Base-by-base conservation (phyloP, 2,329 filamentous ascomycete genomes). In the Diaporthe citriasiana region DNA sequence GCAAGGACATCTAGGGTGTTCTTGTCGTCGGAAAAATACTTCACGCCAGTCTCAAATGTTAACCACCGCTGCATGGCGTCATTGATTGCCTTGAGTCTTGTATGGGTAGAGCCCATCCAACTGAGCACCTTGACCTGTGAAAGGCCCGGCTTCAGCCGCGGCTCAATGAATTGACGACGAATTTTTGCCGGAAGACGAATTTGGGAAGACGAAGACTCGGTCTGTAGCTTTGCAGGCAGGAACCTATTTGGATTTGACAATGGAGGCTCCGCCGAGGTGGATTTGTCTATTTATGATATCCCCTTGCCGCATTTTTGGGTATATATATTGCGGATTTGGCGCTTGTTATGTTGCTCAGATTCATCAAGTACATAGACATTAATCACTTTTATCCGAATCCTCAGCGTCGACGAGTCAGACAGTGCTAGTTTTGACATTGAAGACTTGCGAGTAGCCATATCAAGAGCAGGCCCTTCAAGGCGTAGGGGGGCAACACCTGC, bases 241-340 rank as follows among this genome's bases (percentile, higher is more conserved):
- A 7, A 7, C 22, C 27, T 35, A 42, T 42, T 53, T 60, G n/a
- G 33, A 63, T n/a, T 70, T 25, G 55, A 50, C 30, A 47, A 38
- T 70, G 59, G 60, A 59, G 57, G 66, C 42, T 47, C 40, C 66
- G 22, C 35, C n/a, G 17, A 33, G 55, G 35, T 33, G 38, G 68
- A 63, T 35, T 38, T 74, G 70, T 30, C 40, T 57, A 70, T 55
- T 72, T 57, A 74, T 74, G 73, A 74, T 74, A 74, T 74, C 70
- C 73, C 72, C 56, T 74, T 74, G 73, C 70, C 55, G 73, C 73
- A 74, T 12, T 74, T 33, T 66, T 69, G 40, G 51, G 35, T 74
- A 60, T 38, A 72, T 71, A 55, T 38, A 25, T 59, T 55, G 59
- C 13, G 40, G 69, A 59, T 55, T 68, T 50, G 70, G 30, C 35